Conservation (phyloP, 495 filamentous ascomycete genomes). For the Penicillium coffeae region DNA sequence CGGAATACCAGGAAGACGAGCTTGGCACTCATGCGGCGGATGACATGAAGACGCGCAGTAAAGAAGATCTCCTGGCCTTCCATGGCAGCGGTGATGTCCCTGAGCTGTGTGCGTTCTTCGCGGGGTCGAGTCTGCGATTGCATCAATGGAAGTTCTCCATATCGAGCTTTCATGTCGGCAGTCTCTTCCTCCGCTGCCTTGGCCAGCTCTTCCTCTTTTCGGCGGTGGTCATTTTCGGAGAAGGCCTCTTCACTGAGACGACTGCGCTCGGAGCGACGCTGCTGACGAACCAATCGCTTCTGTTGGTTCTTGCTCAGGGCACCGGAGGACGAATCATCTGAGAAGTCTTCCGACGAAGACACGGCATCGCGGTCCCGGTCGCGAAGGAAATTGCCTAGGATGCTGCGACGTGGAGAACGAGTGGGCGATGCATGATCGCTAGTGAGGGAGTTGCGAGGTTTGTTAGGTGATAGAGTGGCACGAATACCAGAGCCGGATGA, state of each 20-base stretch:
- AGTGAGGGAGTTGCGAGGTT: constrained; percentile 14
- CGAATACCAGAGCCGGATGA: constrained; percentile 17
- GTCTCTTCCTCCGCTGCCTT: constrained; percentile 36
- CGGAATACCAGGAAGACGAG: constrained; percentile 86
- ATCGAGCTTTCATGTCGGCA: constrained; percentile 53
- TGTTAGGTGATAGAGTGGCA: constrained; percentile 10
- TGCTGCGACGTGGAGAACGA: constrained; percentile 38
- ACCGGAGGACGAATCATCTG: constrained; percentile 38
- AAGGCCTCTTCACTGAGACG: constrained; percentile 51
- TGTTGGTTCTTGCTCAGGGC: constrained; percentile 51
- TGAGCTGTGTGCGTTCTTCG: constrained; percentile 46
- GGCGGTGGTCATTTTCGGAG: constrained; percentile 42
- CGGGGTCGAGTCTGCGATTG: constrained; percentile 38
- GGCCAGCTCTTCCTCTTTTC: constrained; percentile 41
- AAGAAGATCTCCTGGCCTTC: constrained; percentile 68
- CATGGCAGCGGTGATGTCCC: constrained; percentile 50
- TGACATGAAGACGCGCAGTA: constrained; percentile 78
- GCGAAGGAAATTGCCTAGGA: constrained; percentile 38
- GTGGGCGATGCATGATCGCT: constrained; percentile 13
- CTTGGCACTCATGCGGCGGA: constrained; percentile 81
- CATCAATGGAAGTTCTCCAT: constrained; percentile 56
- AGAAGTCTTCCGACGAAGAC: constrained; percentile 47
- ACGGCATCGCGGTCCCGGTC: constrained; percentile 39
- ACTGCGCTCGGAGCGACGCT: constrained; percentile 41
- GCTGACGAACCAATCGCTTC: constrained; percentile 44